Conservation (phyloP, 1,284 basidiomycete species). For the Puccinia polysora region DNA sequence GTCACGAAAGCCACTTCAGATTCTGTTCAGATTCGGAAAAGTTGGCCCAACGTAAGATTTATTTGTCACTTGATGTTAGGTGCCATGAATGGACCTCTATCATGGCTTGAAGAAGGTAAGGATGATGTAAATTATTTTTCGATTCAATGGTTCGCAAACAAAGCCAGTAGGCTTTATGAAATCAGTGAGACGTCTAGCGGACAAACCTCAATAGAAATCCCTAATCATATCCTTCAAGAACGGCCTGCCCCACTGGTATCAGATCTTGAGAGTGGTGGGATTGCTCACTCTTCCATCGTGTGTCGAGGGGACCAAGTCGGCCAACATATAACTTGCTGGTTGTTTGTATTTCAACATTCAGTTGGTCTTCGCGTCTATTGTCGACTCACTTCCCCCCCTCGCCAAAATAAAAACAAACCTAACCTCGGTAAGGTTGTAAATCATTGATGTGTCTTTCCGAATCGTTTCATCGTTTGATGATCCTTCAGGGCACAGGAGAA, state of each 20-base stretch:
- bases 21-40: conserved; percentile 14
- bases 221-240: conserved; percentile 8
- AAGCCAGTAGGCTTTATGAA: not conserved
- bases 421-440: not conserved
- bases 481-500: conserved; percentile 53
- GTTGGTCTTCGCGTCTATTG: conserved; percentile 17
- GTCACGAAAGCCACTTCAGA: conserved; percentile 22
- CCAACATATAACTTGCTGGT: conserved; percentile 19
- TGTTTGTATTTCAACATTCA: conserved; percentile 23
- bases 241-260: not conserved
- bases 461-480: not conserved
- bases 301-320: conserved; percentile 41
- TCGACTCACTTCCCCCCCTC: not conserved
- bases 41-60: not conserved
- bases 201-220: not conserved
- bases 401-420: not conserved
- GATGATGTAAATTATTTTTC: not conserved
- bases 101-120: not conserved
- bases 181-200: not conserved
- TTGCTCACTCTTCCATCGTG: not conserved
- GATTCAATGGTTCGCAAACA: not conserved
- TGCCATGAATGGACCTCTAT: not conserved
- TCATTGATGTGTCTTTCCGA: no score
- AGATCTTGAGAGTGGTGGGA: not conserved
- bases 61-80: no score